These are phyloP conservation scores for Teratosphaeriaceae sp. DNA, from an alignment of 2,329 filamentous ascomycete genomes.

Conservation along the genomic window DNA sequence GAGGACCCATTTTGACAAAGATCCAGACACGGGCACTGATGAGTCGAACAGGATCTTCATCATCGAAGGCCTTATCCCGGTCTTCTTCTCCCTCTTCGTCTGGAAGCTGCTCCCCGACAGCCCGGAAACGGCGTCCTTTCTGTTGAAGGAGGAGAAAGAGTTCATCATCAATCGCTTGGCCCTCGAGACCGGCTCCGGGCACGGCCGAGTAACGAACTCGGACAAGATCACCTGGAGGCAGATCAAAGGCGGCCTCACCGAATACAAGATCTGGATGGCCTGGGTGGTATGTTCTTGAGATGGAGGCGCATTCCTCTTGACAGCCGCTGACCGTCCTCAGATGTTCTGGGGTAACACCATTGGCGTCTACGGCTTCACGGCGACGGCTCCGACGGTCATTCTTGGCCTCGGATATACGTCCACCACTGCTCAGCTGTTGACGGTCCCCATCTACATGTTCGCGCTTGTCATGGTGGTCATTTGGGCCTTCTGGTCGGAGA, in stretches of 20 bases:
- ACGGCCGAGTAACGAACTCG: slow-evolving; percentile 10
- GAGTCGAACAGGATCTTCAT: slow-evolving; percentile 14
- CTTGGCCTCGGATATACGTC: slow-evolving; percentile 36
- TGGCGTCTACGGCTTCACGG: slow-evolving; percentile 50
- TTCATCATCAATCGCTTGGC: slow-evolving; percentile 37
- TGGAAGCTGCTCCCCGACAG: slow-evolving; percentile 52
- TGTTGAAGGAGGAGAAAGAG: slow-evolving; percentile 39
- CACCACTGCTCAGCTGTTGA: slow-evolving; percentile 37
- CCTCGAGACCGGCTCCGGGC: slow-evolving; percentile 12
- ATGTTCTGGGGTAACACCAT: slow-evolving; percentile 4
- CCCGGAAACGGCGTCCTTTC: slow-evolving; percentile 50
- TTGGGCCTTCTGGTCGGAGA: slow-evolving; percentile 10
- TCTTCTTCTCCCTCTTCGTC: slow-evolving; percentile 35
- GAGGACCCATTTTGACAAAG: no score
- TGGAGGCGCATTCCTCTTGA: not conserved
- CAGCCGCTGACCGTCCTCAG: not conserved
- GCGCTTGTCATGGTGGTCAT: slow-evolving; percentile 4
- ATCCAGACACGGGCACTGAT: no score
- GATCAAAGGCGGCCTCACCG: slow-evolving; percentile 36
- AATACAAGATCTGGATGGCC: slow-evolving; percentile 41
- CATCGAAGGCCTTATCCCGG: slow-evolving; percentile 19
- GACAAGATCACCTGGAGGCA: slow-evolving; percentile 33
- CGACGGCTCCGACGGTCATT: slow-evolving; percentile 51
- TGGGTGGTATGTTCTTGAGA: slow-evolving; percentile 11
- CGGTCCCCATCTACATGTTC: slow-evolving; percentile 27